phyloP scores from a whole-genome alignment of 441 rosid genomes.

The Erysimum pusillum region DNA sequence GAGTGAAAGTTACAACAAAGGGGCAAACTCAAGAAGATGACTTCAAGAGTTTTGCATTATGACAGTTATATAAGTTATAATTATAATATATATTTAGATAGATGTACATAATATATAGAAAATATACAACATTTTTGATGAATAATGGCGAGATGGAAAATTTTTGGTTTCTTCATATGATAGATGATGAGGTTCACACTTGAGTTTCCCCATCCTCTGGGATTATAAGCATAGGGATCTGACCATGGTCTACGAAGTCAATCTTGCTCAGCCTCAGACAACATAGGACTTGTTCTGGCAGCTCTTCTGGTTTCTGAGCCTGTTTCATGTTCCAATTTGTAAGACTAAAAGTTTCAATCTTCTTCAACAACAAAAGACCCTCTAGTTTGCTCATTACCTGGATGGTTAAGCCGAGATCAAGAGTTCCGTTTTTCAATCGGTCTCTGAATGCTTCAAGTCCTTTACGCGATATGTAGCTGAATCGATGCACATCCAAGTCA shows the following conservation, averaged over 20 bases:
- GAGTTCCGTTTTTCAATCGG: slow-evolving; percentile 72
- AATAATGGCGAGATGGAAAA: background rate
- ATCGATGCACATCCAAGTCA: slow-evolving; percentile 91
- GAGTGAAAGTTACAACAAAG: slow-evolving; percentile 35
- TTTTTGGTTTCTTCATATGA: slow-evolving; percentile 31
- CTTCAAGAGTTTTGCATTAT: slow-evolving; percentile 39
- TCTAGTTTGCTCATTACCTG: slow-evolving; percentile 60
- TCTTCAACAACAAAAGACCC: slow-evolving; percentile 2
- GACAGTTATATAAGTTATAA: slow-evolving; percentile 1
- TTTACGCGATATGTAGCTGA: slow-evolving; percentile 86
- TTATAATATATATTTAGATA: slow-evolving; percentile 1
- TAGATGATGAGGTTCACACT: slow-evolving; percentile 18
- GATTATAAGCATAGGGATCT: slow-evolving; percentile 66
- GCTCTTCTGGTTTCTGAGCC: slow-evolving; percentile 90
- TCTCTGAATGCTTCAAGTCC: slow-evolving; percentile 89
- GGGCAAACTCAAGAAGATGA: slow-evolving; percentile 42
- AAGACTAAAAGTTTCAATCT: background rate
- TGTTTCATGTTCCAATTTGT: slow-evolving; percentile 37
- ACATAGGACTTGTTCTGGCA: slow-evolving; percentile 85
- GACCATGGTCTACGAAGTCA: slow-evolving; percentile 76
- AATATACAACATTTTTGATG: slow-evolving; percentile 33
- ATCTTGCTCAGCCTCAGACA: slow-evolving; percentile 84
- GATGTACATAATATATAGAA: slow-evolving; percentile 20
- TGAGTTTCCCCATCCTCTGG: slow-evolving; percentile 48
- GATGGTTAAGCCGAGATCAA: slow-evolving; percentile 85